Base-by-base conservation (phyloP, 169 alveolate genomes). In the Cryptosporidium canis region DNA sequence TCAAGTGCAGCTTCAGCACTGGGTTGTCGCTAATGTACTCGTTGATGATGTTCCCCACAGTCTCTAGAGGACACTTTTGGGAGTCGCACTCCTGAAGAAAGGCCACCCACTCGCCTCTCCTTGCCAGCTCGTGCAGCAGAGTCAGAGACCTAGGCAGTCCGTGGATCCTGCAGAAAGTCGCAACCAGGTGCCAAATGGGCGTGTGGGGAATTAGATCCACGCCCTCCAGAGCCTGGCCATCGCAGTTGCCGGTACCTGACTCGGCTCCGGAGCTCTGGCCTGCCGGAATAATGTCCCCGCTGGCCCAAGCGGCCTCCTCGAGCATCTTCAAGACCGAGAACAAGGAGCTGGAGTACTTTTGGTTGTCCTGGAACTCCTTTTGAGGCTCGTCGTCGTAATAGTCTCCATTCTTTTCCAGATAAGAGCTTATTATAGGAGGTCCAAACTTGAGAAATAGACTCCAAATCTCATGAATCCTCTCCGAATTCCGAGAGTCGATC, bases 31-130 rank as follows among this genome's bases (percentile, higher is more conserved):
- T 85, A 72, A 94, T 93, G 56, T 94, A 94, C 83, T 94, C 96
- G 53, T 90, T 93, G 31, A 94, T 91, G 14, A 94, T 91, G 72
- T 93, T 94, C 41, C 70, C 83, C 31, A 92, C 92, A 5, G 97
- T 94, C 47, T 92, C 95, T 21, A 72, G 66, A 7, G 96, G 96
- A 85, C 97, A 94, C 68, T 93, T 92, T 90, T 94, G 95, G 66
- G 92, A 65, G 67, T 92, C 95, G 18, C 94, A 92, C 71, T 94
- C 96, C 41, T 94, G 94, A 31, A 93, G 82, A 43, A 93, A 92
- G 70, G 90, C 85, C 51, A 94, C 93, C 97, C 97, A 94, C 61
- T 94, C 96, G 48, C 92, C 93, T 90, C 92, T 92, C 35, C 95
- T 92, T 11, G 97, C 97, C 18, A 94, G 83, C 67, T 93, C 96